Conservation (phyloP, 169 alveolate genomes). For the Miamiensis avidus region DNA sequence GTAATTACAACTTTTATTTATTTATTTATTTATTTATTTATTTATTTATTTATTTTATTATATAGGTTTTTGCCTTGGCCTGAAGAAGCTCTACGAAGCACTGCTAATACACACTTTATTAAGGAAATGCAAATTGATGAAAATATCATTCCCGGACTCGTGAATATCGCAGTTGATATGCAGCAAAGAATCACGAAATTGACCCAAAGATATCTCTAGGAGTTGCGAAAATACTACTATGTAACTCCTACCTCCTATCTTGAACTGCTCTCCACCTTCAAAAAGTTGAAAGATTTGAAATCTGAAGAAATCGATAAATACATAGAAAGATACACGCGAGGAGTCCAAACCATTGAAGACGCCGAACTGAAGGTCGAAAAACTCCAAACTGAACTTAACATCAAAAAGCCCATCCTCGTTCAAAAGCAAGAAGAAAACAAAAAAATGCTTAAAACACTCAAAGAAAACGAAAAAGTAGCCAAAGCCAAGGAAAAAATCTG, state of each 20-base stretch:
- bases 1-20: no score
- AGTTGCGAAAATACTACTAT: constrained; percentile 87
- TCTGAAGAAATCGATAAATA: constrained; percentile 31
- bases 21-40: no score
- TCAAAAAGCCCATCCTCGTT: constrained; percentile 76
- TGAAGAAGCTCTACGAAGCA: constrained; percentile 81
- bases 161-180: constrained; percentile 89
- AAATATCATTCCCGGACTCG: constrained; percentile 70
- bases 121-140: constrained; percentile 50
- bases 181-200: constrained; percentile 85
- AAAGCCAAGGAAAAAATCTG: constrained; percentile 78
- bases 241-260: constrained; percentile 89
- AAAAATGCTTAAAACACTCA: constrained; percentile 68
- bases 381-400: constrained; percentile 77
- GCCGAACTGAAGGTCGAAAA: constrained; percentile 78
- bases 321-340: constrained; percentile 78
- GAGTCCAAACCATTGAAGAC: constrained; percentile 75
- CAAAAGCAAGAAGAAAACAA: constrained; percentile 78
- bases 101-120: constrained; percentile 67
- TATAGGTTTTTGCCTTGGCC: constrained; percentile 91
- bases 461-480: constrained; percentile 82
- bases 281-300: constrained; percentile 62
- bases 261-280: constrained; percentile 79
- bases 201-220: constrained; percentile 79
- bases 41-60: no score